Base-by-base conservation (phyloP, 768 basidiomycete genomes). In the Russula dissimulans region DNA sequence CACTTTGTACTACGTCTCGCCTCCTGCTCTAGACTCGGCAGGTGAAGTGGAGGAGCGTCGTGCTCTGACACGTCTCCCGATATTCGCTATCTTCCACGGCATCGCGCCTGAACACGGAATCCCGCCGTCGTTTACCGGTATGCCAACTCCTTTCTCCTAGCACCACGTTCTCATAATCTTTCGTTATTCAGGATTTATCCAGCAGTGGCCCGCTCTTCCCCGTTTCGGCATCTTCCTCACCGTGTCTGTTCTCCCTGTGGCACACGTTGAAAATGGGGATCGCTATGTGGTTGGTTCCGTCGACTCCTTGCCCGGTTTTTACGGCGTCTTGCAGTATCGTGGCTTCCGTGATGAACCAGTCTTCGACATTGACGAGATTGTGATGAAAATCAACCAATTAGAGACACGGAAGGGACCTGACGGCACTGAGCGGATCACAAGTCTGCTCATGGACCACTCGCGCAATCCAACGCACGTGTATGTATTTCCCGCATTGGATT, bases 171-270 rank as follows among this genome's bases (percentile, higher is more conserved):
- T 8, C 11, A 22, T 44, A 34, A 22, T 51, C 6, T 51, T 11
- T 18, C 32, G 22, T 57, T 17, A 3, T 34, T 22, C 50, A 76
- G 82, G 79, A 1, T 84, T 86, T 68, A 72, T 86, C 34, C 77
- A 79, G 4, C 84, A 81, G 66, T 84, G 84, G 81, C 85, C 85
- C 22, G 79, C 84, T 17, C 75, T 89, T n/a, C 86, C 86, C 38
- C 75, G 78, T 3, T 78, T 87, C 31, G 79, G 85, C 80, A 78
- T 88, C 41, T 87, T 88, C 71, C 73, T 87, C 15, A 81, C 83
- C 0, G 79, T 84, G 34, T 75, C 75, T 34, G 71, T 82, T 38
- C 73, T 82, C 5, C 79, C 82, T 6, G 68, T 78, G 6, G 74
- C 83, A 4, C 75, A 76, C 48, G 78, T 87, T 10, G 68, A 77